A percentile compares a stretch with the other conserved stretches of the same genome.
phyloP scores from a whole-genome alignment of 306 rosid species.

The Corylus americana region DNA sequence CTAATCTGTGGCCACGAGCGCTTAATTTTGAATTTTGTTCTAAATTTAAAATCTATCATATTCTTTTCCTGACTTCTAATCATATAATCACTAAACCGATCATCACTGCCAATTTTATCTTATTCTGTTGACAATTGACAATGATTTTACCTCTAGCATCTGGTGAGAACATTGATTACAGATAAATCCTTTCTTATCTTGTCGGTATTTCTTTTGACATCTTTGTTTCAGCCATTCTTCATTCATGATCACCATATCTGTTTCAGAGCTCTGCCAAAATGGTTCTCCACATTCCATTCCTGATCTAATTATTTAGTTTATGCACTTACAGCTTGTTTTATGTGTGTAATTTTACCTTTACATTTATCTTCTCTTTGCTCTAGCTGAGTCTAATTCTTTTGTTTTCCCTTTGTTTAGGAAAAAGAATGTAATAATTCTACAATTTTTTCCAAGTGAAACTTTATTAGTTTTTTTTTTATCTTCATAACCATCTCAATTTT shows the following conservation, averaged over 20 bases:
- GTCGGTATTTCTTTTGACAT: not conserved
- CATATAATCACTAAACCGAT: not conserved
- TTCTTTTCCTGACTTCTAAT: not conserved
- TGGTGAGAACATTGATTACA: not conserved
- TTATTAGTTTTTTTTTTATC: not conserved
- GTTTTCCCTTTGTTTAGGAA: not conserved
- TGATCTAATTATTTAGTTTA: not conserved
- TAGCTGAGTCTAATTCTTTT: not conserved
- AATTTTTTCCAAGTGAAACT: not conserved
- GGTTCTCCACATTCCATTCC: conserved; percentile 8
- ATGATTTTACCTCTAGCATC: not conserved
- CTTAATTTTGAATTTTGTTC: not conserved
- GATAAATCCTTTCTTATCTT: conserved; percentile 3
- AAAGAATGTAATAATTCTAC: not conserved
- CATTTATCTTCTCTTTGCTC: not conserved
- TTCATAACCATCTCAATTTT: conserved; percentile 8
- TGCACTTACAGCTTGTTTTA: not conserved
- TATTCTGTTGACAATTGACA: not conserved
- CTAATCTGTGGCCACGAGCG: not conserved
- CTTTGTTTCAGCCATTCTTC: not conserved
- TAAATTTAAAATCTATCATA: not conserved
- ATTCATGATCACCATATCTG: not conserved
- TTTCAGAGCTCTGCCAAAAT: not conserved
- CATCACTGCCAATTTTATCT: not conserved
- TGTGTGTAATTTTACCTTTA: not conserved